phyloP scores from a whole-genome alignment of 192 early-diverging fungal species.

The Linnemannia zychae region DNA sequence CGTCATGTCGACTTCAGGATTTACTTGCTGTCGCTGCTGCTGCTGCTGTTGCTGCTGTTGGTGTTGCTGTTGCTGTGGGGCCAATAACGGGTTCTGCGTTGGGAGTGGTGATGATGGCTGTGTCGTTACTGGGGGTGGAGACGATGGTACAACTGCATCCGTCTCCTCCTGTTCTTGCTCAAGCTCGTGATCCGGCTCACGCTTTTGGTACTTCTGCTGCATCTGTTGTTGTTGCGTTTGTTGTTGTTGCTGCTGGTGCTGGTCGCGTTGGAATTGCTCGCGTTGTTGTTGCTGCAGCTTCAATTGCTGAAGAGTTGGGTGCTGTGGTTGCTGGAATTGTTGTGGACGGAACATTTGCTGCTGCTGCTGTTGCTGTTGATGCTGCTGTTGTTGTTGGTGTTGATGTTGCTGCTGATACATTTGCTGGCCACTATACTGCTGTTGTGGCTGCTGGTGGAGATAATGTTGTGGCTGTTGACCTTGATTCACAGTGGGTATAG shows the following conservation, averaged over 20 bases:
- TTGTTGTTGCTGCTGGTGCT: conserved; percentile 19
- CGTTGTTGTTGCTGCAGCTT: conserved; percentile 27
- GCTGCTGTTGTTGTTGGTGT: conserved; percentile 18
- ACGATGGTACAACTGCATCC: not conserved
- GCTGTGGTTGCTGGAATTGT: conserved; percentile 32
- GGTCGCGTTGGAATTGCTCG: conserved; percentile 26
- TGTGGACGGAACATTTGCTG: conserved; percentile 32
- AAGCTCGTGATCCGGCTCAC: not conserved
- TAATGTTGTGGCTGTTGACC: conserved; percentile 14
- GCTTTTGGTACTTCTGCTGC: conserved; percentile 10
- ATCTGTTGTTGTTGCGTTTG: conserved; percentile 27
- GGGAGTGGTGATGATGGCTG: not conserved
- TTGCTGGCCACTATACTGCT: not conserved
- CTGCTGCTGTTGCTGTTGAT: conserved; percentile 14
- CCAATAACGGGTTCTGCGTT: not conserved
- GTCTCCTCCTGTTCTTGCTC: not conserved
- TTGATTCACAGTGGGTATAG: conserved; percentile 24
- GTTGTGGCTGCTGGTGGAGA: conserved; percentile 5
- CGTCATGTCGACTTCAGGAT: conserved; percentile 8
- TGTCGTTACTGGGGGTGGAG: not conserved
- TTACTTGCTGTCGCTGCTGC: not conserved
- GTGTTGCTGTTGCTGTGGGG: not conserved
- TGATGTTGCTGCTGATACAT: conserved; percentile 18
- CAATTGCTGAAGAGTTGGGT: conserved; percentile 42
- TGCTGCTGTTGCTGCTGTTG: not conserved